These are phyloP conservation scores for Actinomortierella ambigua DNA, from an alignment of 371 early-diverging fungal species.

Conservation along the genomic window DNA sequence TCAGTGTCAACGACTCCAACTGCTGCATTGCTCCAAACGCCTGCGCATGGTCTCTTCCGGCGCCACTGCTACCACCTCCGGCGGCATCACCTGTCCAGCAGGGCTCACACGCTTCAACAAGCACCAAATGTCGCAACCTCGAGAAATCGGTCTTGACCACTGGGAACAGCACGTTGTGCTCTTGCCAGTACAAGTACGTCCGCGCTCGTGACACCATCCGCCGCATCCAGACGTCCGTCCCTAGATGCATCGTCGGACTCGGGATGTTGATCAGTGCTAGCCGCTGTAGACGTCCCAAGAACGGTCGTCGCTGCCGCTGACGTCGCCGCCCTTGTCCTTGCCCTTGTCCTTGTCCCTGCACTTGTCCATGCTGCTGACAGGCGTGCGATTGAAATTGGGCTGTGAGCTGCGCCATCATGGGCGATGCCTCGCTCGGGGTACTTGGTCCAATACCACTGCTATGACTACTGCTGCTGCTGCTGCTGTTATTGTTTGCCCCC, in stretches of 20 bases:
- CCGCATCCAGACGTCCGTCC: constrained; percentile 21
- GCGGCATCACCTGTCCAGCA: too few relatives aligned
- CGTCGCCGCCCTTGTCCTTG: constrained; percentile 3
- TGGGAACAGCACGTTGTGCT: constrained; percentile 31
- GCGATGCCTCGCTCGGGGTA: too few relatives aligned
- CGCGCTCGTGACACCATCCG: constrained; percentile 11
- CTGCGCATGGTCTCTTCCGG: constrained; percentile 22
- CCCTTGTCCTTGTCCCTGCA: neutral
- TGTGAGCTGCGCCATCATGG: too few relatives aligned
- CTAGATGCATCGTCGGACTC: constrained; percentile 24
- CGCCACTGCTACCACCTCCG: too few relatives aligned
- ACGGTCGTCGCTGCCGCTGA: neutral
- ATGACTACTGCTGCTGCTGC: too few relatives aligned
- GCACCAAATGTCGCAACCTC: constrained; percentile 11
- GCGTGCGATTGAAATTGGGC: neutral
- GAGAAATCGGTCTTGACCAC: constrained; percentile 11
- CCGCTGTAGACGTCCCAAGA: constrained; percentile 12
- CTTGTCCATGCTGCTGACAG: constrained; percentile 8
- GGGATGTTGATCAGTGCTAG: constrained; percentile 34
- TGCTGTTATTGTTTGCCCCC: too few relatives aligned
- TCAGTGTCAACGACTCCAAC: constrained; percentile 18
- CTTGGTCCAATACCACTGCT: too few relatives aligned
- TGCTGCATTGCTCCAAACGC: constrained; percentile 15
- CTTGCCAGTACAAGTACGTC: constrained; percentile 26
- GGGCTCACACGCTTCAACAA: constrained; percentile 27